These are phyloP conservation scores for Trametes villosa DNA, from an alignment of 768 basidiomycete species.

Conservation along the genomic window DNA sequence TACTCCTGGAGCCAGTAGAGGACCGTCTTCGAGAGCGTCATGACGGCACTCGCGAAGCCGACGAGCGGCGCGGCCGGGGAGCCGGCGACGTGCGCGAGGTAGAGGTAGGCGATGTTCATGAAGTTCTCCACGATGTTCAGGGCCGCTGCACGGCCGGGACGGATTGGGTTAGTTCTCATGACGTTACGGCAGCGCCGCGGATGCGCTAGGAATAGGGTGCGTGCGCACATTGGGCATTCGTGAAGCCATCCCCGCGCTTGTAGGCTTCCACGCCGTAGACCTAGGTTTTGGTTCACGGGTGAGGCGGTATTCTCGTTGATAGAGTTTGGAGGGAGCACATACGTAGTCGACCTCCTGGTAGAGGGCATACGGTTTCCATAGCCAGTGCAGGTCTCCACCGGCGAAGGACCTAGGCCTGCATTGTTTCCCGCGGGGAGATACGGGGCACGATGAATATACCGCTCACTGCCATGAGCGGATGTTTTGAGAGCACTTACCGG, in stretches of 20 bases:
- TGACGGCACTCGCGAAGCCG: constrained; percentile 71
- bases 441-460: not conserved
- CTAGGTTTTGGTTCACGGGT: constrained; percentile 37
- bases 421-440: not conserved
- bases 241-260: constrained; percentile 74
- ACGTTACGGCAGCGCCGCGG: not conserved
- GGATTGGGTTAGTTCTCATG: constrained; percentile 5
- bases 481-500: constrained; percentile 51
- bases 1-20: constrained; percentile 86
- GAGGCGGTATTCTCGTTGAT: not conserved
- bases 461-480: not conserved
- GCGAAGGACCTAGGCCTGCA: constrained; percentile 81
- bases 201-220: constrained; percentile 1
- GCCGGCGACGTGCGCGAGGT: constrained; percentile 63
- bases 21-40: constrained; percentile 85
- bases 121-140: constrained; percentile 80
- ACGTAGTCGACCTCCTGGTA: constrained; percentile 69
- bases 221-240: constrained; percentile 82
- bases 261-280: constrained; percentile 75
- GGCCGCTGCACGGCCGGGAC: constrained; percentile 51
- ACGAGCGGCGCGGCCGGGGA: constrained; percentile 73
- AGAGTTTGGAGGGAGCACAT: constrained; percentile 21
- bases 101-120: constrained; percentile 78
- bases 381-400: constrained; percentile 90
- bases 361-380: constrained; percentile 83